phyloP scores from a whole-genome alignment of 257 asterid genomes.

The Primulina huaijiensis region DNA sequence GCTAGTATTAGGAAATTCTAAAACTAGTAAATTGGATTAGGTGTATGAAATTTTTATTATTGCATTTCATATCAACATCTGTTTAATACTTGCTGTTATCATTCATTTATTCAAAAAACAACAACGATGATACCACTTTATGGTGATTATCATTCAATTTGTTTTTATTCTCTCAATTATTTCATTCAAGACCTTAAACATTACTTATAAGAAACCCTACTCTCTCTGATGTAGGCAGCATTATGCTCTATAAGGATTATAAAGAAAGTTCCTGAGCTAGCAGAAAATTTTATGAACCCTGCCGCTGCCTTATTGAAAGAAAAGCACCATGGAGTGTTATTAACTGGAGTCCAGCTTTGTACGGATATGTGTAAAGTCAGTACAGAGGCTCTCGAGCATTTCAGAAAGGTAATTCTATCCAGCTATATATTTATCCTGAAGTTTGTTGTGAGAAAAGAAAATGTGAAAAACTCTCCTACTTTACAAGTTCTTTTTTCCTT shows the following conservation, averaged over 20 bases:
- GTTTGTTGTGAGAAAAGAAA: constrained; percentile 18
- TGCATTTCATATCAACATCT: too few species aligned
- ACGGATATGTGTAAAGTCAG: constrained; percentile 79
- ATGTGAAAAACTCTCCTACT: constrained; percentile 18
- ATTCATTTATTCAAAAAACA: background rate
- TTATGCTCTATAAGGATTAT: constrained; percentile 90
- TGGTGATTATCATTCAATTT: background rate
- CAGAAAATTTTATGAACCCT: constrained; percentile 77
- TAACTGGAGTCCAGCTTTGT: constrained; percentile 93
- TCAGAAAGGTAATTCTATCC: constrained; percentile 63
- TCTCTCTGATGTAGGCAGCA: constrained; percentile 62
- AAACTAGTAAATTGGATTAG: background rate
- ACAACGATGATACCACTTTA: background rate
- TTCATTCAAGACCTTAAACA: background rate
- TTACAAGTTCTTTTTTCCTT: constrained; percentile 15
- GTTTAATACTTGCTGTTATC: background rate
- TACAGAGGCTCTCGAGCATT: constrained; percentile 83
- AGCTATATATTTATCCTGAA: constrained; percentile 15
- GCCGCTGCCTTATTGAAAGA: constrained; percentile 85
- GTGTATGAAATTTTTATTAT: too few species aligned
- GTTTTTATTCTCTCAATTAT: background rate
- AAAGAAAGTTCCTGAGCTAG: constrained; percentile 96
- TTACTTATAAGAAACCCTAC: background rate
- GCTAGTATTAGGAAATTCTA: background rate
- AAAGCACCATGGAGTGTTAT: constrained; percentile 93